Evolutionary conservation across 202 grass and related monocot species (phyloP), one percentile per base, ranked within the genome.

Genomic region (Dendrocalamus latiflorus): DNA sequence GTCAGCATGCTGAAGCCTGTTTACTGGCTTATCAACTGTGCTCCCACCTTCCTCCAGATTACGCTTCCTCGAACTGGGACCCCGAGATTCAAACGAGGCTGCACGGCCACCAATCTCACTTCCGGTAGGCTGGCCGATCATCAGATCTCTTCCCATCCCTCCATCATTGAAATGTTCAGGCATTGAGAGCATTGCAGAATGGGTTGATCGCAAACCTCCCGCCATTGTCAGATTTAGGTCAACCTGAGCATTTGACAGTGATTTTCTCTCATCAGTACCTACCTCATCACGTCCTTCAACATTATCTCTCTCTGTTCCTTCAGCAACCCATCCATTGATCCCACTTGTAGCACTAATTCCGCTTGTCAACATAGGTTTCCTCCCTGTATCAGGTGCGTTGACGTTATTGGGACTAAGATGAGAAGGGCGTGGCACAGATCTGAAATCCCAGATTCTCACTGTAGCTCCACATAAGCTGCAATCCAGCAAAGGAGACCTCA

Each of bases 401-500:
- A 74, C 69, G 57, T 88, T 94, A 83, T 88, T 89, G 15, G 86
- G 79, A 58, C 80, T 90, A 90, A 94, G 89, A 77, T 87, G 79
- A 72, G 87, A 85, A 83, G 91, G 86, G 36, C 93, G 91, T 68
- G 83, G 78, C 61, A 92, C 89, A 24, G 91, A 85, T 79, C 30
- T 85, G 44, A 99, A 99, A 58, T 96, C 71, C 96, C 91, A 99
- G 50, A 99, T 89, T 89, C 88, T 90, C 24, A 95, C 91, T 85
- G 93, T 99, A 77, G 96, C 81, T 38, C 93, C 93, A 89, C 96
- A 99, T 86, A 99, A 90, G 76, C 89, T 94, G 88, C 96, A 99
- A 91, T 99, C 96, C 21, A 99, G 78, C 85, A 99, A 93, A 78
- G 96, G 96, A 22, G 93, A 96, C 37, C 91, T 91, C 76, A 88